Percentiles rank a stretch among this genome's conserved stretches.
Evolutionary conservation across 2,329 filamentous ascomycete genomes (phyloP).

Genomic region (Microsporum canis): DNA sequence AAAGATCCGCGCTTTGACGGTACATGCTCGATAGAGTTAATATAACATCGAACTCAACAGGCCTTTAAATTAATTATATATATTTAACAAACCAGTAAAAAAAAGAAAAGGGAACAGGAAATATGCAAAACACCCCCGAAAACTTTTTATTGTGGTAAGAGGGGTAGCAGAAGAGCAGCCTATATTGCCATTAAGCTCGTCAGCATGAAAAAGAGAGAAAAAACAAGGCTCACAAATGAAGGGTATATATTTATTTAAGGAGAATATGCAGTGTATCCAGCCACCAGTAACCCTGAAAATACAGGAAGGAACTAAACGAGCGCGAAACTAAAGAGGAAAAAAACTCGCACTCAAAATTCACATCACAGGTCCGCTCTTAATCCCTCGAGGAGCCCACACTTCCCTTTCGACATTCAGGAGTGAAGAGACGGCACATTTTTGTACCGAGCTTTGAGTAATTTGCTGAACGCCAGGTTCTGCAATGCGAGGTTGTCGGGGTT

Average conservation of each 20-base stretch:
- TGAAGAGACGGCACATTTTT: constrained; percentile 19
- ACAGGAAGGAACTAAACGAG: neutral
- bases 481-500: neutral
- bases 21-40: neutral
- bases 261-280: neutral
- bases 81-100: neutral
- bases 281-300: neutral
- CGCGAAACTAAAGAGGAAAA: neutral
- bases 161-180: neutral
- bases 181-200: neutral
- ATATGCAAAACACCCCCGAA: neutral
- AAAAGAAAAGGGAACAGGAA: neutral
- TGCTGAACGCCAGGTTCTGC: neutral
- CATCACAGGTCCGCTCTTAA: constrained; percentile 2
- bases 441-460: constrained; percentile 11
- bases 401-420: constrained; percentile 16
- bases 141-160: neutral
- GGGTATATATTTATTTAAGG: neutral
- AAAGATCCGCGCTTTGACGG: neutral
- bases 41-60: neutral
- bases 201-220: neutral
- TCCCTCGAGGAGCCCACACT: constrained; percentile 9
- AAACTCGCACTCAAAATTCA: neutral
- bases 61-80: neutral
- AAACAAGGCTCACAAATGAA: neutral